Conservation (phyloP, 2,329 filamentous ascomycete genomes). For the Epicoccum nigrum region DNA sequence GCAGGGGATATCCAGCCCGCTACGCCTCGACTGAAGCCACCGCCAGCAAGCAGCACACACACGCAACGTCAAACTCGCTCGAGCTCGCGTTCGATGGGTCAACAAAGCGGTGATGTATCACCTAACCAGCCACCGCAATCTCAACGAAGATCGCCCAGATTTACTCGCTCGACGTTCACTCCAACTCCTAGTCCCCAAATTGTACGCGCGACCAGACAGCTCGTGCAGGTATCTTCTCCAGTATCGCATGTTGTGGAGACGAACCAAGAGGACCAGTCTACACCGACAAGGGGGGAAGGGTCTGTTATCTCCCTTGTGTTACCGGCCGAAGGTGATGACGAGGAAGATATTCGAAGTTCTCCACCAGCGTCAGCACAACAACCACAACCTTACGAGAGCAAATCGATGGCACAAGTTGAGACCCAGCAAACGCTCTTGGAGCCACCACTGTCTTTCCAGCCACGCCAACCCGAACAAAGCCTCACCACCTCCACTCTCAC, state of each 20-base stretch:
- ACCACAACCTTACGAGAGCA: constrained; percentile 21
- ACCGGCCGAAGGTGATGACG: constrained; percentile 18
- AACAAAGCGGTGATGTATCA: constrained; percentile 2
- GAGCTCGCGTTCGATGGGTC: neutral
- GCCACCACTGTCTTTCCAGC: constrained; percentile 29
- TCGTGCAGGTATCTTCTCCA: neutral
- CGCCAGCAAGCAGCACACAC: neutral
- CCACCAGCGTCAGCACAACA: constrained; percentile 19
- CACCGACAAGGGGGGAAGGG: neutral
- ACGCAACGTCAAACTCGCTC: neutral
- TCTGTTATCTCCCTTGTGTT: neutral
- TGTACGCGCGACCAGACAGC: neutral
- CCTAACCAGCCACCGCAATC: constrained; percentile 2
- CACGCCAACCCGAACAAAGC: constrained; percentile 27
- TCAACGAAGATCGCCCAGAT: neutral
- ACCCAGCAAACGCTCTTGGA: constrained; percentile 32
- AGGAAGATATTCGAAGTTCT: constrained; percentile 21
- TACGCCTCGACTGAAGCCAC: constrained; percentile 8
- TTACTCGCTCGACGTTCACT: constrained; percentile 6
- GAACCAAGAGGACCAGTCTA: neutral
- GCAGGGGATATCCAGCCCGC: constrained; percentile 1
- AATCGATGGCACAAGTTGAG: constrained; percentile 33
- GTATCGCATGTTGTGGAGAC: neutral
- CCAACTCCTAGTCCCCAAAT: constrained; percentile 4
- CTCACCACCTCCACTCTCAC: constrained; percentile 48